Base-by-base conservation (phyloP, 164 flowering plant species). In the Hamamelis virginiana region DNA sequence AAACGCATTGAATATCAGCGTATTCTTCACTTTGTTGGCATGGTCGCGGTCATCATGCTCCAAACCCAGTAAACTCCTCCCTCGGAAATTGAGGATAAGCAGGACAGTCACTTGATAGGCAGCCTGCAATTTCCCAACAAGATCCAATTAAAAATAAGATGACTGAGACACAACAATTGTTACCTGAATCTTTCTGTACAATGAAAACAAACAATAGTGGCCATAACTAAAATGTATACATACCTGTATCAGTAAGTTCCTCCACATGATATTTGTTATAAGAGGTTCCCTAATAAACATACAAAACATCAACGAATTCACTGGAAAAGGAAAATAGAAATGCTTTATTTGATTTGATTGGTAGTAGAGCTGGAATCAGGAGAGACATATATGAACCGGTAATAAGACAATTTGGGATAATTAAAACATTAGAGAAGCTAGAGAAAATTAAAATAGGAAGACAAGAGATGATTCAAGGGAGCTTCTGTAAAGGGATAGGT, bases 201-300 rank as follows among this genome's bases (percentile, higher is more conserved):
- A 8, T 33, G 47, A 26, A 26, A 55, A 3, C 8, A n/a, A n/a
- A 15, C 1, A 43, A 18, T 58, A 13, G 9, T 58, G 19, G 22
- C 8, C 9, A 41, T 26, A 68, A 26, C 59, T 5, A 48, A 19
- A 51, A 63, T 22, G 12, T 0, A 44, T 0, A 16, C 19, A 0
- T 74, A 91, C 98, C 96, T 95, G 98, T 19, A 90, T 74, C 67
- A 92, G 45, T 75, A 95, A 71, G 77, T 95, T 95, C 77, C 99
- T 85, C 99, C 99, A 95, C 98, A 92, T 95, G 73, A 91, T 85
- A 77, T 93, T 95, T 53, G 99, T 90, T 51, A 95, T 84, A 2
- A 95, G 92, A 66, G 98, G 97, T 70, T 90, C 98, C 81, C 99
- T 95, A 79, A 51, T 51, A 73, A 75, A 56, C 10, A 66, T 1